These are phyloP conservation scores for Aspergillus bridgeri DNA, from an alignment of 495 filamentous ascomycete genomes.

Conservation along the genomic window DNA sequence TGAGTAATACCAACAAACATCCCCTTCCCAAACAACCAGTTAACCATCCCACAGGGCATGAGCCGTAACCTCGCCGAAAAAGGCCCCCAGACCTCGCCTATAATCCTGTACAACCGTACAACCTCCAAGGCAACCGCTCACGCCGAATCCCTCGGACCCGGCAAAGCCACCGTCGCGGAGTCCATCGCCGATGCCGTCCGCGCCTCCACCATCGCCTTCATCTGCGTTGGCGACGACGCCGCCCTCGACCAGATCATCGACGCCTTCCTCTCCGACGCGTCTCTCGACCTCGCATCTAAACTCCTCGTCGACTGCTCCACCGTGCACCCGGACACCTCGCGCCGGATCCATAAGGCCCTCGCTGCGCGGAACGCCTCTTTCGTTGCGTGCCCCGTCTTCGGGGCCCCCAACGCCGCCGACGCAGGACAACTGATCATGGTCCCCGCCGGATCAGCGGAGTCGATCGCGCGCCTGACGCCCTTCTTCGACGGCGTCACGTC, in stretches of 20 bases:
- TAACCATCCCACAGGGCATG: slow-evolving; percentile 63
- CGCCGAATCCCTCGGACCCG: slow-evolving; percentile 46
- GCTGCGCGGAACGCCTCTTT: slow-evolving; percentile 61
- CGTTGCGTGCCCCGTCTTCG: slow-evolving; percentile 79
- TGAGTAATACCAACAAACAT: slow-evolving; percentile 39
- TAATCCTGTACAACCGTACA: slow-evolving; percentile 81
- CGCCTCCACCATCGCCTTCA: slow-evolving; percentile 76
- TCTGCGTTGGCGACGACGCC: slow-evolving; percentile 75
- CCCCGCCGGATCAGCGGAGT: slow-evolving; percentile 60
- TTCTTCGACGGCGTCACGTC: slow-evolving; percentile 79
- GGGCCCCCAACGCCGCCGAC: slow-evolving; percentile 75
- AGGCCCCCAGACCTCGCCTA: slow-evolving; percentile 61
- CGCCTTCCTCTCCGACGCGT: slow-evolving; percentile 38
- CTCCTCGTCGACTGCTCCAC: slow-evolving; percentile 80
- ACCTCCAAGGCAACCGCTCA: slow-evolving; percentile 54
- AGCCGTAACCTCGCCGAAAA: slow-evolving; percentile 77
- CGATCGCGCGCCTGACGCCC: slow-evolving; percentile 63
- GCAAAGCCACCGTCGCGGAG: slow-evolving; percentile 58
- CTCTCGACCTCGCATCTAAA: slow-evolving; percentile 40
- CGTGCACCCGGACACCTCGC: slow-evolving; percentile 79
- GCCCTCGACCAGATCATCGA: slow-evolving; percentile 58
- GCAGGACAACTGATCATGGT: slow-evolving; percentile 72
- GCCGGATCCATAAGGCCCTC: slow-evolving; percentile 54
- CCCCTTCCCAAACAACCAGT: slow-evolving; percentile 9
- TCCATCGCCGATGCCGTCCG: slow-evolving; percentile 63